Conservation (phyloP, 148 eudicot species). For the Fagopyrum tataricum region DNA sequence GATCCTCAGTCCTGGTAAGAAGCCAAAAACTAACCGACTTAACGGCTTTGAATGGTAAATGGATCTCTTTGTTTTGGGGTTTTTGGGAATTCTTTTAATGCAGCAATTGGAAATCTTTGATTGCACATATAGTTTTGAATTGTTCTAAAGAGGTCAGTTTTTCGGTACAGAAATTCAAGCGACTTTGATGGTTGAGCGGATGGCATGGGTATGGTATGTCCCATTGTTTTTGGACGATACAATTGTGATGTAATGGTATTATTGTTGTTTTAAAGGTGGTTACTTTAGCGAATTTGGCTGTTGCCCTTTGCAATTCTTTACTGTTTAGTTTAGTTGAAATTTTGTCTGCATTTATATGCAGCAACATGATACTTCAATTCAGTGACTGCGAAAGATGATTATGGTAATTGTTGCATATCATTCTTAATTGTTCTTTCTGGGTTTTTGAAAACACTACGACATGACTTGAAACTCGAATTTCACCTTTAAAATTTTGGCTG, state of each 20-base stretch:
- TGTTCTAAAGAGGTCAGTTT: neutral
- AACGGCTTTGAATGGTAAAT: neutral
- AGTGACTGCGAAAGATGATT: neutral
- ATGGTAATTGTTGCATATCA: neutral
- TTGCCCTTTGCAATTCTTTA: neutral
- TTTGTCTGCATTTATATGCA: neutral
- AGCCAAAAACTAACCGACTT: neutral
- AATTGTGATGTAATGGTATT: slow-evolving; percentile 3
- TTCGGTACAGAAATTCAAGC: slow-evolving; percentile 10
- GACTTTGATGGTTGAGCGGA: neutral
- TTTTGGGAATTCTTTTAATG: neutral
- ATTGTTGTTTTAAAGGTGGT: neutral
- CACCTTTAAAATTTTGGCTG: too few species aligned
- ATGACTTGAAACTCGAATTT: too few species aligned
- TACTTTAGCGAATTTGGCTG: neutral
- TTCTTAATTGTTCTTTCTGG: too few species aligned
- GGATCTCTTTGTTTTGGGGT: neutral
- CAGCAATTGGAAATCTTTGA: slow-evolving; percentile 3
- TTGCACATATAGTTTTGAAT: slow-evolving; percentile 9
- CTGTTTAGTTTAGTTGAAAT: neutral
- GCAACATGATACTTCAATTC: neutral
- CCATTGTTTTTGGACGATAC: neutral
- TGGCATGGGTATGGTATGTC: neutral
- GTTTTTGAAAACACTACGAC: too few species aligned
- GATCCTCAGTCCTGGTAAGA: slow-evolving; percentile 12